A percentile compares a stretch with the other conserved stretches of the same genome.
phyloP scores from a whole-genome alignment of 2,329 filamentous ascomycete genomes.

The Fusarium sp. region DNA sequence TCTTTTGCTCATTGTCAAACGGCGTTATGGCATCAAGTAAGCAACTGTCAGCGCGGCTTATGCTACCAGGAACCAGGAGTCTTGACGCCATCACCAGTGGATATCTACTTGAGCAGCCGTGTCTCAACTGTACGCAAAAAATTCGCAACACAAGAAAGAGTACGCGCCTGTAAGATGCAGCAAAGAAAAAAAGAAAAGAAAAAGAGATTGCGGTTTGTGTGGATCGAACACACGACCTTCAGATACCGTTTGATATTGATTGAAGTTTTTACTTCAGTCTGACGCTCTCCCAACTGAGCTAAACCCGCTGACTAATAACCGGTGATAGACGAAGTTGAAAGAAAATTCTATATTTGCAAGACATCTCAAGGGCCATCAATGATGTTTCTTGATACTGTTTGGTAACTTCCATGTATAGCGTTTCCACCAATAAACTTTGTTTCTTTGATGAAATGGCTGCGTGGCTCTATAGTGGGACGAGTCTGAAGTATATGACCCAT shows the following conservation, averaged over 20 bases:
- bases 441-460: background rate
- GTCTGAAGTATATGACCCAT: fast-evolving
- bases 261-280: constrained; percentile 32
- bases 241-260: constrained; percentile 22
- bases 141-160: fast-evolving
- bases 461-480: background rate
- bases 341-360: background rate
- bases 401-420: background rate
- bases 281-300: constrained; percentile 37
- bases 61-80: background rate
- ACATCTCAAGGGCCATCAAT: background rate
- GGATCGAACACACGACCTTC: constrained; percentile 36
- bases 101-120: fast-evolving
- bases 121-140: no score
- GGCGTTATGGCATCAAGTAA: background rate
- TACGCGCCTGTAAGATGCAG: background rate
- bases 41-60: background rate
- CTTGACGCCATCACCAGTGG: fast-evolving
- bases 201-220: constrained; percentile 19
- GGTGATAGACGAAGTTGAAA: fast-evolving
- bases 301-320: constrained; percentile 29
- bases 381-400: background rate
- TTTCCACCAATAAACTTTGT: background rate
- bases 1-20: background rate
- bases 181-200: background rate